Conservation (phyloP, 345 rosid genomes). For the Atalantia buxifolia region DNA sequence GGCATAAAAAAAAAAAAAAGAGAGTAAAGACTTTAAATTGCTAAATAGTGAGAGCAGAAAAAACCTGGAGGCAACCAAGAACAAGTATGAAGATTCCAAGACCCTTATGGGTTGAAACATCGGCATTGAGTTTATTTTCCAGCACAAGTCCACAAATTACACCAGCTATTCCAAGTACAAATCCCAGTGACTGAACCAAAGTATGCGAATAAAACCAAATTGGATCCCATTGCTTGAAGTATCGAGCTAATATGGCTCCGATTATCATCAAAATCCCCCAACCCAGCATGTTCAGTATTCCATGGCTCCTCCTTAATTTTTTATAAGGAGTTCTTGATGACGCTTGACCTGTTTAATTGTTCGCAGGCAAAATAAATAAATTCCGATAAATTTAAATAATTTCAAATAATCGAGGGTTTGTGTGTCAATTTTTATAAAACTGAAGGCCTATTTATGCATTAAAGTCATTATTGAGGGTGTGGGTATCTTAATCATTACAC, state of each 20-base stretch:
- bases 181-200: conserved; percentile 48
- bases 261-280: conserved; percentile 75
- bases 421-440: not conserved
- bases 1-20: not conserved
- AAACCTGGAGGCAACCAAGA: conserved; percentile 79
- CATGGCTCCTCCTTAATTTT: conserved; percentile 63
- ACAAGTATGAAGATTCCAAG: conserved; percentile 70
- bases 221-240: conserved; percentile 61
- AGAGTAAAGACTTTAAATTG: no score
- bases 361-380: not conserved
- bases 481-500: no score
- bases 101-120: conserved; percentile 57
- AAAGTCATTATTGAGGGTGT: not conserved
- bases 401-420: not conserved
- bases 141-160: conserved; percentile 56
- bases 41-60: not conserved
- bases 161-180: conserved; percentile 55
- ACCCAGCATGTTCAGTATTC: conserved; percentile 61
- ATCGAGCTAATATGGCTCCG: conserved; percentile 62
- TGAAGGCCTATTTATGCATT: not conserved
- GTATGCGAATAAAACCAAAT: conserved; percentile 67
- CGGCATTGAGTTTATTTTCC: conserved; percentile 32
- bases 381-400: not conserved
- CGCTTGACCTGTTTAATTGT: conserved; percentile 31
- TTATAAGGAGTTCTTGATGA: conserved; percentile 20